These are phyloP conservation scores for Breviolum minutum DNA, from an alignment of 73 alveolate genomes.

Conservation along the genomic window DNA sequence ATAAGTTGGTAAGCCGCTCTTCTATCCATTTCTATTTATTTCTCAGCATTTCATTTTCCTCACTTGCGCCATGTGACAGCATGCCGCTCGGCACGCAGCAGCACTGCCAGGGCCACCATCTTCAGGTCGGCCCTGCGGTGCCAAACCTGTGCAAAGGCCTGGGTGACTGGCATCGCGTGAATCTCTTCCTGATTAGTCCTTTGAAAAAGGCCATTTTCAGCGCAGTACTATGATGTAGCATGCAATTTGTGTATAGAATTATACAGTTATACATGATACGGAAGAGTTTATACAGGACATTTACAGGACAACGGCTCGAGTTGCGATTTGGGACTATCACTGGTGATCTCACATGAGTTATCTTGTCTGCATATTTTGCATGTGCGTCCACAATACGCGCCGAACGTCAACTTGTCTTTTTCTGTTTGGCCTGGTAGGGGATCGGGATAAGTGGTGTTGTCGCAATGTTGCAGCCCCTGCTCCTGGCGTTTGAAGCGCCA, in stretches of 20 bases:
- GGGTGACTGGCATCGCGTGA: not conserved
- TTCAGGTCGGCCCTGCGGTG: slow-evolving; percentile 92
- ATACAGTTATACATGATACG: too few species aligned
- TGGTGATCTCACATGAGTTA: too few species aligned
- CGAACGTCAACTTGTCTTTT: too few species aligned
- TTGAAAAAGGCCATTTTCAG: not conserved
- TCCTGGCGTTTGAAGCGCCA: slow-evolving; percentile 66
- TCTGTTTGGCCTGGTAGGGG: slow-evolving; percentile 43
- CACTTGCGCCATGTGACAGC: slow-evolving; percentile 30
- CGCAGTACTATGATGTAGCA: not conserved
- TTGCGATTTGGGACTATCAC: too few species aligned
- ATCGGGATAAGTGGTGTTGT: slow-evolving; percentile 32
- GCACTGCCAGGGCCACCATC: slow-evolving; percentile 94
- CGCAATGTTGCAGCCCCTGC: slow-evolving; percentile 28
- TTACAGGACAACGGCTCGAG: too few species aligned
- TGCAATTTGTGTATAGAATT: not conserved
- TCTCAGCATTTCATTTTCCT: too few species aligned
- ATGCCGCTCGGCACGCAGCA: slow-evolving; percentile 70
- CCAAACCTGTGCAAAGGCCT: slow-evolving; percentile 63
- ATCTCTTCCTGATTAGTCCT: too few species aligned
- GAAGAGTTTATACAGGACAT: too few species aligned
- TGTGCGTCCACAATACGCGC: too few species aligned
- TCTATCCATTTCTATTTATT: too few species aligned
- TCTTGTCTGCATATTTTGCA: too few species aligned
- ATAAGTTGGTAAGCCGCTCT: too few species aligned